Evolutionary conservation across 257 asterid genomes (phyloP).

Genomic region (Osmanthus fragrans): DNA sequence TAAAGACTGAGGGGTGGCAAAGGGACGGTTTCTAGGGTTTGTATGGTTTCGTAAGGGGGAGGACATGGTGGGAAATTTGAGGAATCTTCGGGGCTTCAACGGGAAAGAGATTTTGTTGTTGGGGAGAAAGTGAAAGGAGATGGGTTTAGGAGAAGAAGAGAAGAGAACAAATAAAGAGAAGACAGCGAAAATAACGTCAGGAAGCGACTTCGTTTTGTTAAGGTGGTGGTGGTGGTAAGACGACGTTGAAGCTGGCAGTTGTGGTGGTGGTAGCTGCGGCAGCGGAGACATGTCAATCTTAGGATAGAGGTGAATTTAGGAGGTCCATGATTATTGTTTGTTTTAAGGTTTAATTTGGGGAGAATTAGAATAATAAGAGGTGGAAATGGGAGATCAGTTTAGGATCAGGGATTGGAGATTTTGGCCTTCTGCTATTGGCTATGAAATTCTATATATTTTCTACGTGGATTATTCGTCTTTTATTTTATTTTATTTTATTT

Average conservation of each 20-base stretch:
- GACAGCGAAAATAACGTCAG: slow-evolving; percentile 78
- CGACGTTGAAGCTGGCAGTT: slow-evolving; percentile 37
- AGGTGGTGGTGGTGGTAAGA: slow-evolving; percentile 37
- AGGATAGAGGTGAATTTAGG: slow-evolving; percentile 18
- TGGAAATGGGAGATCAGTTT: slow-evolving; percentile 28
- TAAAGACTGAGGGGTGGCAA: slow-evolving; percentile 82
- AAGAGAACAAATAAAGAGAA: slow-evolving; percentile 66
- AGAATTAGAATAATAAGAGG: slow-evolving; percentile 38
- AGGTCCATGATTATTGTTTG: slow-evolving; percentile 18
- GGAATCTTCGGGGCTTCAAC: slow-evolving; percentile 42
- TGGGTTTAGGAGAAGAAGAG: slow-evolving; percentile 65
- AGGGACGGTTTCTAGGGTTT: slow-evolving; percentile 38
- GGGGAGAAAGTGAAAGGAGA: slow-evolving; percentile 39
- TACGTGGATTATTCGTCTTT: too few species aligned
- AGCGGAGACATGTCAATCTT: slow-evolving; percentile 38
- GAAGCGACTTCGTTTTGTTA: slow-evolving; percentile 53
- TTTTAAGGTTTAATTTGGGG: slow-evolving; percentile 5
- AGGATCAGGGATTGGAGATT: slow-evolving; percentile 8
- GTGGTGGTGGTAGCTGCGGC: slow-evolving; percentile 36
- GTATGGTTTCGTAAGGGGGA: slow-evolving; percentile 25
- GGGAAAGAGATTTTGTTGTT: slow-evolving; percentile 53
- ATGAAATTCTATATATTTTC: neutral
- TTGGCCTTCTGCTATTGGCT: neutral
- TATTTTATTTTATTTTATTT: too few species aligned
- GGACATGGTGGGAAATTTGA: slow-evolving; percentile 62